Percentiles rank a stretch among this genome's conserved stretches.
These are phyloP conservation scores for Starmera caribaea DNA, from an alignment of 805 yeast genomes.

Conservation along the genomic window DNA sequence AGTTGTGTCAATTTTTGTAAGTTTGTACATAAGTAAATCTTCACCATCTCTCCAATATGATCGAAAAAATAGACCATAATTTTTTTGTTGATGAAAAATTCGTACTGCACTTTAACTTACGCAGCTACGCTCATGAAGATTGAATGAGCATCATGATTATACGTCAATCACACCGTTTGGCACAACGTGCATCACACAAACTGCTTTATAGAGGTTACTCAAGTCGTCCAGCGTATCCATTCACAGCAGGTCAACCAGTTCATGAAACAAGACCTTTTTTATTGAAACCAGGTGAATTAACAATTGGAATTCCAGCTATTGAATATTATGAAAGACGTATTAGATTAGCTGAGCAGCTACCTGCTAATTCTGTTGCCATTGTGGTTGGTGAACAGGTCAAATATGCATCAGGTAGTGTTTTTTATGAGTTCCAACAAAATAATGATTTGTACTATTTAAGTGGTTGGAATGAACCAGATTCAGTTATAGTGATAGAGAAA, in stretches of 20 bases:
- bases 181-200: background rate
- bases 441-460: slow-evolving; percentile 80
- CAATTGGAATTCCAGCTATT: slow-evolving; percentile 77
- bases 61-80: too few relatives aligned
- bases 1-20: too few relatives aligned
- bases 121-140: too few relatives aligned
- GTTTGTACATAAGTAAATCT: too few relatives aligned
- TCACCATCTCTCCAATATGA: too few relatives aligned
- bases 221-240: slow-evolving; percentile 11
- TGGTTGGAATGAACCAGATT: slow-evolving; percentile 89
- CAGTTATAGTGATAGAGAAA: slow-evolving; percentile 59
- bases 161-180: background rate
- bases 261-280: slow-evolving; percentile 77
- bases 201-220: slow-evolving; percentile 2
- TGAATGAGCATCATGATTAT: too few relatives aligned
- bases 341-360: slow-evolving; percentile 45
- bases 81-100: too few relatives aligned
- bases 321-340: slow-evolving; percentile 74
- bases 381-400: slow-evolving; percentile 64
- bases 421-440: slow-evolving; percentile 87
- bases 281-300: slow-evolving; percentile 66
- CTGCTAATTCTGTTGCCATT: slow-evolving; percentile 59
- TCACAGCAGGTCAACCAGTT: slow-evolving; percentile 75
- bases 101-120: too few relatives aligned
- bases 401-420: slow-evolving; percentile 84